These are phyloP conservation scores for Talaromyces albobiverticillius DNA, from an alignment of 2,329 filamentous ascomycete genomes.

Conservation along the genomic window DNA sequence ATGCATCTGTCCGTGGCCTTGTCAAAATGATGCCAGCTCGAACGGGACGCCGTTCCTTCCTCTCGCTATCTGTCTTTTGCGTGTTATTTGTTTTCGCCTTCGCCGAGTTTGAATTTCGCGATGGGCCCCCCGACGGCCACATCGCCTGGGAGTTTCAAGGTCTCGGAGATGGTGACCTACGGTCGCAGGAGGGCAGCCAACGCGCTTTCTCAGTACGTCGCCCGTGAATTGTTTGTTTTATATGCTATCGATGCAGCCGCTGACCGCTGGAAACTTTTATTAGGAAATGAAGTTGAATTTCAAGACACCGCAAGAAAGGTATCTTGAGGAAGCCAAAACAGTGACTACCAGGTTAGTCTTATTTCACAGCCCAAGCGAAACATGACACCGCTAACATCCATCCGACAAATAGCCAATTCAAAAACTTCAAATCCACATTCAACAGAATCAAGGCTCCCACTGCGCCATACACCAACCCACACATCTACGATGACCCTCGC, in stretches of 20 bases:
- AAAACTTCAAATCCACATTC: constrained; percentile 16
- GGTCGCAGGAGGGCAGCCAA: constrained; percentile 9
- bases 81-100: constrained; percentile 12
- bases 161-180: constrained; percentile 9
- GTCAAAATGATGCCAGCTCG: constrained; percentile 12
- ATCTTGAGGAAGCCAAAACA: constrained; percentile 14
- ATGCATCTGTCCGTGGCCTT: constrained; percentile 14
- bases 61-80: constrained; percentile 14
- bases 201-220: constrained; percentile 10
- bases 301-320: constrained; percentile 13
- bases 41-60: constrained; percentile 13
- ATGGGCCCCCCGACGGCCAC: not conserved
- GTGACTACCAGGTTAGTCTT: constrained; percentile 9
- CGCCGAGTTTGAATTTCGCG: constrained; percentile 10
- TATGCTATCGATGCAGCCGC: not conserved
- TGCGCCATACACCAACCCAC: constrained; percentile 11
- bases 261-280: not conserved
- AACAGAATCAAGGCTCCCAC: constrained; percentile 10
- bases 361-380: not conserved
- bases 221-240: too few species aligned
- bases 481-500: constrained; percentile 13
- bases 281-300: constrained; percentile 14
- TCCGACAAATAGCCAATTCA: constrained; percentile 9
- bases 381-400: not conserved
- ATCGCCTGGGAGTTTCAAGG: constrained; percentile 12